A percentile compares a stretch with the other conserved stretches of the same genome.
phyloP scores from a whole-genome alignment of 2,329 filamentous ascomycete species.

The Sporothrix curviconia region DNA sequence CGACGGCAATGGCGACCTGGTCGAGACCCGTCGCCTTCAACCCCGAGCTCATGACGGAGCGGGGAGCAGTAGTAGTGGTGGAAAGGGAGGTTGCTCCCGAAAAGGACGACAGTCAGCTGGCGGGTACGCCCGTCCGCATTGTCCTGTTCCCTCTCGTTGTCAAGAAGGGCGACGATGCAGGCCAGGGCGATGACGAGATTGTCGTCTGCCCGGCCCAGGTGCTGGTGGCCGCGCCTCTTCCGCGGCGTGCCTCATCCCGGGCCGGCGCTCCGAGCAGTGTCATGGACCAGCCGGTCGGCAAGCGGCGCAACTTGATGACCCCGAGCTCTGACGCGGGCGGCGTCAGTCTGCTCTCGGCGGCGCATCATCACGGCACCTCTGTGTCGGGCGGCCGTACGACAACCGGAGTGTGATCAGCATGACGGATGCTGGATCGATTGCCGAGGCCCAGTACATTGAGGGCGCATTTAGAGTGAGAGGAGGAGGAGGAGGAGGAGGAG shows the following conservation, averaged over 20 bases:
- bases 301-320: constrained; percentile 33
- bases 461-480: too few relatives aligned
- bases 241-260: constrained; percentile 18
- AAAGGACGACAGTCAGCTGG: constrained; percentile 38
- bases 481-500: constrained; percentile 5
- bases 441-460: constrained; percentile 9
- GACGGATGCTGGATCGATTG: constrained; percentile 18
- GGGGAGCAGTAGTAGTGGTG: constrained; percentile 59
- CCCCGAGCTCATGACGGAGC: constrained; percentile 89
- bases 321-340: constrained; percentile 49
- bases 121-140: constrained; percentile 73
- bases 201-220: constrained; percentile 95
- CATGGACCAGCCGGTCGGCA: background rate
- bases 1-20: constrained; percentile 83
- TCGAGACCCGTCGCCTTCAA: constrained; percentile 87
- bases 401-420: constrained; percentile 33
- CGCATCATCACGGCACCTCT: constrained; percentile 15
- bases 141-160: constrained; percentile 95
- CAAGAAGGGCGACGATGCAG: constrained; percentile 86
- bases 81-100: constrained; percentile 23
- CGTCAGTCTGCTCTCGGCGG: constrained; percentile 28
- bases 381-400: constrained; percentile 28
- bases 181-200: constrained; percentile 85
- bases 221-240: constrained; percentile 57
- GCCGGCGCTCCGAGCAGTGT: constrained; percentile 21